A percentile compares a stretch with the other conserved stretches of the same genome.
phyloP scores from a whole-genome alignment of 768 basidiomycete genomes.

The Artomyces pyxidatus region DNA sequence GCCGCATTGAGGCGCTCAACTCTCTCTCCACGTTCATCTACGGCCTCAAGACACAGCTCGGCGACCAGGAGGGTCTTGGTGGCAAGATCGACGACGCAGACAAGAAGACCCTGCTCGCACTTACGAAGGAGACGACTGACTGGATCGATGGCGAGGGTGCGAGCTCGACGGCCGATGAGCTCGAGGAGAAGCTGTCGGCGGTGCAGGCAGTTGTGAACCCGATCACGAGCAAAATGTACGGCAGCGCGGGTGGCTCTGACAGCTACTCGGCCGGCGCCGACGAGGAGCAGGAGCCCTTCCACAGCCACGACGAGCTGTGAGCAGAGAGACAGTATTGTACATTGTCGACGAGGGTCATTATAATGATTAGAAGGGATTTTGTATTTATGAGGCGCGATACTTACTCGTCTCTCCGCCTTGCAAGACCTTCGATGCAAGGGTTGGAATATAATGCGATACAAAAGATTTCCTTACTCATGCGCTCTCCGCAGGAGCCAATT shows the following conservation, averaged over 20 bases:
- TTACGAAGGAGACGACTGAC: constrained; percentile 82
- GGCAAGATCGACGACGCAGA: constrained; percentile 78
- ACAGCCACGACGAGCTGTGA: constrained; percentile 40
- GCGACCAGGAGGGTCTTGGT: constrained; percentile 83
- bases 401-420: too few relatives aligned
- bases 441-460: too few relatives aligned
- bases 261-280: constrained; percentile 21
- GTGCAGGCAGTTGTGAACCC: constrained; percentile 34
- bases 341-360: too few relatives aligned
- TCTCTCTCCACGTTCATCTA: constrained; percentile 75
- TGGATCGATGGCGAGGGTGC: constrained; percentile 87
- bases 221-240: constrained; percentile 38
- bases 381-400: too few relatives aligned
- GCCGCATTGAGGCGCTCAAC: constrained; percentile 83
- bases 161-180: constrained; percentile 72
- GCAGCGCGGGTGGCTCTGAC: constrained; percentile 6
- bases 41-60: constrained; percentile 80
- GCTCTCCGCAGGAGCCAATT: too few relatives aligned
- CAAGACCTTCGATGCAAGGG: too few relatives aligned
- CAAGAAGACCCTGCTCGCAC: constrained; percentile 72
- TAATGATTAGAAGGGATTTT: too few relatives aligned
- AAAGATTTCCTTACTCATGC: too few relatives aligned
- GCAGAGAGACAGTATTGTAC: too few relatives aligned
- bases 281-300: constrained; percentile 32
- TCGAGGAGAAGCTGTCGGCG: constrained; percentile 76